Percentiles rank a stretch among this genome's conserved stretches.
These are phyloP conservation scores for Eurotiales sp. DNA, from an alignment of 2,329 filamentous ascomycete genomes.

Conservation along the genomic window DNA sequence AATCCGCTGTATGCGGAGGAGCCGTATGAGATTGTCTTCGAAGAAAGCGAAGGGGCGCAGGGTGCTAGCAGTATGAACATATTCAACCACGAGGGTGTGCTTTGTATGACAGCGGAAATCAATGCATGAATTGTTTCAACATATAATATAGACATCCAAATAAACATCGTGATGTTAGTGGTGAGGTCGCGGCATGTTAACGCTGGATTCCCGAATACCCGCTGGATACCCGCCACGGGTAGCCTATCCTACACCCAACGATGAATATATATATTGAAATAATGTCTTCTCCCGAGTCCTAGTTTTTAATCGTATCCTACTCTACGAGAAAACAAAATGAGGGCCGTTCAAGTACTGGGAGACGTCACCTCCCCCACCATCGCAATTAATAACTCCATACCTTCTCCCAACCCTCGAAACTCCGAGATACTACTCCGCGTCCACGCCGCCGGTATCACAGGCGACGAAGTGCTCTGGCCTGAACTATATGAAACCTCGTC, in stretches of 20 bases:
- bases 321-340: no score
- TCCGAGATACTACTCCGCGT: slow-evolving; percentile 6
- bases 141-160: no score
- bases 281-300: no score
- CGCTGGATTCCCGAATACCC: no score
- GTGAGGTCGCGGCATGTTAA: no score
- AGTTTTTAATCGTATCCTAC: no score
- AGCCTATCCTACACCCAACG: no score
- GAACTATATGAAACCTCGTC: background rate
- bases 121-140: background rate
- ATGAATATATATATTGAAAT: no score
- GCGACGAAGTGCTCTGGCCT: slow-evolving; percentile 5
- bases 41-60: slow-evolving; percentile 30
- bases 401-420: background rate
- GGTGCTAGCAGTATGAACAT: slow-evolving; percentile 34
- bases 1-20: slow-evolving; percentile 50
- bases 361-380: background rate
- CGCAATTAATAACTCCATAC: background rate
- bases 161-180: no score
- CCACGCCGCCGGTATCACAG: slow-evolving; percentile 4
- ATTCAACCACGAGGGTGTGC: slow-evolving; percentile 25
- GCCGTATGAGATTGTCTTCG: slow-evolving; percentile 43
- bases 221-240: no score
- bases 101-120: slow-evolving; percentile 40
- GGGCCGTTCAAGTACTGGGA: slow-evolving; percentile 3